Evolutionary conservation across 2,329 filamentous ascomycete genomes (phyloP).

Genomic region (Cytospora leucostoma): DNA sequence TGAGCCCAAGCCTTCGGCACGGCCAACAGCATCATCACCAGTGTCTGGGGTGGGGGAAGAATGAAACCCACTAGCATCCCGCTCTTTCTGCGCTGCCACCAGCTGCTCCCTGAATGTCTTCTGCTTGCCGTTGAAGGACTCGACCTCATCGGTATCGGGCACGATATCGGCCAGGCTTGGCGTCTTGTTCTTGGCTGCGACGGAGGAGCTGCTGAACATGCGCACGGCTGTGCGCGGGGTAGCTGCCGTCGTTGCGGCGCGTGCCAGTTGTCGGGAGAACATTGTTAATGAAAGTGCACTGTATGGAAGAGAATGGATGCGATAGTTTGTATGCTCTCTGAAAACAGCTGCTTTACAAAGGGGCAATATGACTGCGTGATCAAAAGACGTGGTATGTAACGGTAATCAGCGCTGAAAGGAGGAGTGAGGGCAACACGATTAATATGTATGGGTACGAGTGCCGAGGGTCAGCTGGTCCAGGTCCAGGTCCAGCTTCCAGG

Average conservation of each 20-base stretch:
- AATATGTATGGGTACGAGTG: conserved; percentile 10
- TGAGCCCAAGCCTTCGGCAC: conserved; percentile 58
- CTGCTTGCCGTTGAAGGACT: conserved; percentile 80
- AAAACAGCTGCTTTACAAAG: conserved; percentile 11
- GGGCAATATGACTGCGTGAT: neutral
- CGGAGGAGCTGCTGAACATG: conserved; percentile 57
- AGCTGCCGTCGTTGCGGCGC: conserved; percentile 41
- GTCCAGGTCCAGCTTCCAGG: neutral
- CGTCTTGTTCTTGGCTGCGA: conserved; percentile 47
- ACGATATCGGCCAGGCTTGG: conserved; percentile 87
- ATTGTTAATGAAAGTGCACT: conserved; percentile 35
- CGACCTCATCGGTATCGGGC: conserved; percentile 68
- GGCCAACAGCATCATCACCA: conserved; percentile 42
- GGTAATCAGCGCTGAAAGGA: conserved; percentile 17
- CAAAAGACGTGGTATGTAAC: neutral
- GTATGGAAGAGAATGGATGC: neutral
- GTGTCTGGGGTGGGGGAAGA: conserved; percentile 45
- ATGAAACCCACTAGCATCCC: conserved; percentile 75
- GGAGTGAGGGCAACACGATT: conserved; percentile 12
- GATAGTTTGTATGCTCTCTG: neutral
- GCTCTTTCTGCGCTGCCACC: conserved; percentile 74
- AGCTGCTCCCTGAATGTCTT: conserved; percentile 83
- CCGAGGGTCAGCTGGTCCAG: neutral
- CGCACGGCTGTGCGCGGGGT: conserved; percentile 51
- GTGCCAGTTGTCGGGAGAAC: conserved; percentile 55